These are phyloP conservation scores for Pichia sp. DNA, from an alignment of 1,139 yeast species.

Conservation along the genomic window DNA sequence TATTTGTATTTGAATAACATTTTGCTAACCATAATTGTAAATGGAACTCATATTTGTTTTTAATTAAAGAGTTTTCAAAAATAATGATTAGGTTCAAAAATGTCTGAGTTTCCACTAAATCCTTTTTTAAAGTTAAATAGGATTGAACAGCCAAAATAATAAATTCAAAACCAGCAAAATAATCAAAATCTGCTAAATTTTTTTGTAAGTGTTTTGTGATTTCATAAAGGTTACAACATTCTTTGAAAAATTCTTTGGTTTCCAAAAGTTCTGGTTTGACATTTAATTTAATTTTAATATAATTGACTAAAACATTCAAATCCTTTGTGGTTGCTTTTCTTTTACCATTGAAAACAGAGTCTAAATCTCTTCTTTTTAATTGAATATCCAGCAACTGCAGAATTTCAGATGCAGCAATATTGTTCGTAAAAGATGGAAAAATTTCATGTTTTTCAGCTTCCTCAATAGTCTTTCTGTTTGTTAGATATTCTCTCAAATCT, in stretches of 20 bases:
- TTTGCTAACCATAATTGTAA: conserved; percentile 66
- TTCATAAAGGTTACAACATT: conserved; percentile 20
- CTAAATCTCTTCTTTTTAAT: conserved; percentile 9
- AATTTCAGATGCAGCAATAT: neutral
- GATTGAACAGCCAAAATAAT: conserved; percentile 43
- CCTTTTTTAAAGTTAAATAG: conserved; percentile 16
- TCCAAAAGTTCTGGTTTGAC: conserved; percentile 19
- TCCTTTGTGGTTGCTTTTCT: conserved; percentile 28
- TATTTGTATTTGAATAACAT: conserved; percentile 56
- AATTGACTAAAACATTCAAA: conserved; percentile 42
- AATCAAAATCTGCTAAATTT: conserved; percentile 49
- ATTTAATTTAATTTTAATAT: conserved; percentile 39
- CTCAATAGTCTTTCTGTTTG: conserved; percentile 1
- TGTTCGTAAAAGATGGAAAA: no score
- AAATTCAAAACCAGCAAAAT: conserved; percentile 60
- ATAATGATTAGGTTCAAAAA: conserved; percentile 33
- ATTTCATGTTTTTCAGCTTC: no score
- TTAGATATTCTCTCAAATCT: conserved; percentile 39
- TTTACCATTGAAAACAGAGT: conserved; percentile 15
- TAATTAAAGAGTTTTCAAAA: conserved; percentile 42
- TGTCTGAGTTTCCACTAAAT: conserved; percentile 18
- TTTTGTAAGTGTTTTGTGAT: conserved; percentile 25
- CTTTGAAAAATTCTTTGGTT: conserved; percentile 17
- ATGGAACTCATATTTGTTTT: conserved; percentile 62
- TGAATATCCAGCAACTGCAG: conserved; percentile 12